A percentile compares a stretch with the other conserved stretches of the same genome.
phyloP scores from a whole-genome alignment of 371 early-diverging fungal species.

The Rhizomucor miehei region DNA sequence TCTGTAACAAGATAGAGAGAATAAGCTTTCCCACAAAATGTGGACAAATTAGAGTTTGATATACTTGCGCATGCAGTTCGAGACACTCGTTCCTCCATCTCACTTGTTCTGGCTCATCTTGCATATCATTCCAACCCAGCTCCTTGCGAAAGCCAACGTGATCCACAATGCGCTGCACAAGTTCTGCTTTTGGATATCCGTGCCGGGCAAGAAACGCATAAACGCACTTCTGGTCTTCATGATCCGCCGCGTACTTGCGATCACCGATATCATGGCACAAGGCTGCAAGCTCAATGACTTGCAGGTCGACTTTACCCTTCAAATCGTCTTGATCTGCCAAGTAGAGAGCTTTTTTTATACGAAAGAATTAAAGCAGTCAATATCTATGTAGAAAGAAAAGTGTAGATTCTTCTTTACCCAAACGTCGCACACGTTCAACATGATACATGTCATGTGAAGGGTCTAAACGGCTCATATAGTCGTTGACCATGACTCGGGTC shows the following conservation, averaged over 20 bases:
- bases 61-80: slow-evolving; percentile 60
- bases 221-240: slow-evolving; percentile 40
- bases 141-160: slow-evolving; percentile 76
- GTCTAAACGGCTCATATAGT: slow-evolving; percentile 65
- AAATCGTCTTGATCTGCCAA: slow-evolving; percentile 31
- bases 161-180: slow-evolving; percentile 60
- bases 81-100: slow-evolving; percentile 56
- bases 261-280: slow-evolving; percentile 80
- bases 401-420: slow-evolving; percentile 46
- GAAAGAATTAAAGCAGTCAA: too few species aligned
- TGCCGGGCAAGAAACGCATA: slow-evolving; percentile 41
- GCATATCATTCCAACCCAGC: slow-evolving; percentile 48
- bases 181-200: slow-evolving; percentile 38
- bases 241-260: slow-evolving; percentile 51
- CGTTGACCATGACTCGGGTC: slow-evolving; percentile 55
- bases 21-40: neutral
- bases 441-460: slow-evolving; percentile 81
- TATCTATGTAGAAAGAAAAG: too few species aligned
- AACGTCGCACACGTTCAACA: slow-evolving; percentile 68
- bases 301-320: slow-evolving; percentile 43
- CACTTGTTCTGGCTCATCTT: slow-evolving; percentile 25
- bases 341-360: slow-evolving; percentile 33
- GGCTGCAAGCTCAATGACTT: slow-evolving; percentile 69
- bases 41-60: neutral
- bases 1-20: slow-evolving; percentile 20